Conservation (phyloP, 345 rosid species). For the Capsella bursapastoris region DNA sequence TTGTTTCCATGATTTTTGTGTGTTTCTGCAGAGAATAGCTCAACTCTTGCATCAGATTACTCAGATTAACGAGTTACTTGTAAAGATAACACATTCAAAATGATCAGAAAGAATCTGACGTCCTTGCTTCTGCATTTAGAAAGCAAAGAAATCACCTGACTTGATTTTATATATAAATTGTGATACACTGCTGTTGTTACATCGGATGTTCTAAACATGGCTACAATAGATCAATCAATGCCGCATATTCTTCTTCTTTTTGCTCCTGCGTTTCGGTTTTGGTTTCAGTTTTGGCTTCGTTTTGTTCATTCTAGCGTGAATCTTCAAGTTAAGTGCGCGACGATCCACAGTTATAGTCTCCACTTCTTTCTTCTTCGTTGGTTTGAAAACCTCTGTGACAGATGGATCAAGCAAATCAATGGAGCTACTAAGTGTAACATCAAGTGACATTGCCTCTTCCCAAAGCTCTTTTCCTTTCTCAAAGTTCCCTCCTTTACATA, state of each 20-base stretch:
- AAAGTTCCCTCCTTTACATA: slow-evolving; percentile 77
- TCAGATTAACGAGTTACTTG: slow-evolving; percentile 53
- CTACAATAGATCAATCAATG: slow-evolving; percentile 19
- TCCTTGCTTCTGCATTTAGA: neutral
- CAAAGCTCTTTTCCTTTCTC: slow-evolving; percentile 75
- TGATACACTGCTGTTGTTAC: slow-evolving; percentile 8
- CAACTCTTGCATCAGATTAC: slow-evolving; percentile 56
- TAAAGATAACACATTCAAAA: slow-evolving; percentile 38
- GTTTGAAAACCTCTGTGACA: slow-evolving; percentile 65
- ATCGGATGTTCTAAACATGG: slow-evolving; percentile 14
- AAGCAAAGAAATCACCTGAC: neutral
- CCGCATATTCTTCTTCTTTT: slow-evolving; percentile 4
- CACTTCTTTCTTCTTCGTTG: slow-evolving; percentile 54
- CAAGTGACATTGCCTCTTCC: slow-evolving; percentile 66
- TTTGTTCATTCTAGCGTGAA: slow-evolving; percentile 39
- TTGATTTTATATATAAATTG: no score
- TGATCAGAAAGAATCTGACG: slow-evolving; percentile 11
- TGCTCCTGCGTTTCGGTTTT: slow-evolving; percentile 34
- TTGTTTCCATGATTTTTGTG: neutral
- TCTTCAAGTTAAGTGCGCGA: slow-evolving; percentile 42
- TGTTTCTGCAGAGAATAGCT: slow-evolving; percentile 50
- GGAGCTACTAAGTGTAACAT: slow-evolving; percentile 53
- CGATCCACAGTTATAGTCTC: slow-evolving; percentile 46
- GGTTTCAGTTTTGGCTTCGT: slow-evolving; percentile 36
- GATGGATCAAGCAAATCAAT: slow-evolving; percentile 60